These are phyloP conservation scores for Saururus chinensis DNA, from an alignment of 164 flowering plant species.

Conservation along the genomic window DNA sequence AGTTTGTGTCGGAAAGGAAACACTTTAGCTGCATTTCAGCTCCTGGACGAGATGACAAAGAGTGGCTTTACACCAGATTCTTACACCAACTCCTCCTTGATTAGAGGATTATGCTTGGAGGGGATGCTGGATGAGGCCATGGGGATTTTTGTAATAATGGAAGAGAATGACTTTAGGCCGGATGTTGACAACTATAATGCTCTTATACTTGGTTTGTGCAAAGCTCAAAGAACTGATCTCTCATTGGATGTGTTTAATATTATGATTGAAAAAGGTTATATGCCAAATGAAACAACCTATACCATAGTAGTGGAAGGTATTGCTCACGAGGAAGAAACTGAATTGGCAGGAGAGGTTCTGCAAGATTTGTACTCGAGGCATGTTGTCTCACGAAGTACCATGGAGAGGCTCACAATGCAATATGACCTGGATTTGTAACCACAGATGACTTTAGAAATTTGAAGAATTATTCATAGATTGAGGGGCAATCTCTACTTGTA, in stretches of 20 bases:
- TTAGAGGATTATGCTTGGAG: slow-evolving; percentile 79
- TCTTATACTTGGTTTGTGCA: slow-evolving; percentile 73
- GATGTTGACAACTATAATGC: slow-evolving; percentile 64
- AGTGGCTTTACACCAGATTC: slow-evolving; percentile 67
- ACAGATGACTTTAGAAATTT: background rate
- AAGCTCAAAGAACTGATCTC: slow-evolving; percentile 47
- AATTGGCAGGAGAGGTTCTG: slow-evolving; percentile 50
- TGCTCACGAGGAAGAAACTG: slow-evolving; percentile 51
- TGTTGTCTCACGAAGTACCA: slow-evolving; percentile 39
- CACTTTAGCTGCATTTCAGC: slow-evolving; percentile 67
- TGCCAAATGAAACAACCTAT: slow-evolving; percentile 76
- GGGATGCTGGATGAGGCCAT: slow-evolving; percentile 71
- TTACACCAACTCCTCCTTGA: slow-evolving; percentile 59
- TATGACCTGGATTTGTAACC: slow-evolving; percentile 38
- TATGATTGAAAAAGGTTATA: slow-evolving; percentile 57
- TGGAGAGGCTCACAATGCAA: slow-evolving; percentile 78
- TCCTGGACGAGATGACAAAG: slow-evolving; percentile 66
- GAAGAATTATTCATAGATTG: background rate
- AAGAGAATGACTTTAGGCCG: slow-evolving; percentile 41
- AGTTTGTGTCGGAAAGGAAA: slow-evolving; percentile 80
- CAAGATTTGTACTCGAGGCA: slow-evolving; percentile 41
- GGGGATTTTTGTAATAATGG: slow-evolving; percentile 54
- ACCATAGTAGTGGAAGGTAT: slow-evolving; percentile 77
- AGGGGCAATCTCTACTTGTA: background rate
- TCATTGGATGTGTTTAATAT: slow-evolving; percentile 42